phyloP scores from a whole-genome alignment of 768 basidiomycete genomes.

The Leccinellum albellum region DNA sequence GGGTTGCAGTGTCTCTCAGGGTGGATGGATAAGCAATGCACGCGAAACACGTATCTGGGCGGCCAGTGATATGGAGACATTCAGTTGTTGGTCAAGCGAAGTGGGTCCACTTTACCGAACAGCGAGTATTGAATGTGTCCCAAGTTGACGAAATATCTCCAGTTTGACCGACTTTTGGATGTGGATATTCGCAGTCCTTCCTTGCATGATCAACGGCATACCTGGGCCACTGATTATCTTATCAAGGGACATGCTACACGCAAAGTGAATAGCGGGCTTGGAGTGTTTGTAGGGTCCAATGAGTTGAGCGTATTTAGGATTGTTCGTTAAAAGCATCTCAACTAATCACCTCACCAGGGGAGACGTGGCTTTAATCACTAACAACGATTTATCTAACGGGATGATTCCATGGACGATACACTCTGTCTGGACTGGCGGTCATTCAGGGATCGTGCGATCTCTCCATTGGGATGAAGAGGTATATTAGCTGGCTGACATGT shows the following conservation, averaged over 20 bases:
- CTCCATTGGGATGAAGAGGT: slow-evolving; percentile 56
- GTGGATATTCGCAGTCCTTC: slow-evolving; percentile 65
- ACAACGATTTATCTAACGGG: slow-evolving; percentile 34
- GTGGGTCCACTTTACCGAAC: slow-evolving; percentile 32
- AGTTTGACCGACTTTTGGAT: slow-evolving; percentile 59
- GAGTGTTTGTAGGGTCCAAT: slow-evolving; percentile 69
- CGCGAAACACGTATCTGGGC: slow-evolving; percentile 62
- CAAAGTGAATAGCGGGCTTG: slow-evolving; percentile 31
- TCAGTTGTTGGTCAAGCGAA: slow-evolving; percentile 78
- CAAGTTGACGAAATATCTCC: not conserved
- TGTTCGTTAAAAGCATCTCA: not conserved
- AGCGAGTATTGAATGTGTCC: not conserved
- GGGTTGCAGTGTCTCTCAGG: slow-evolving; percentile 77
- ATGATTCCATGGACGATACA: slow-evolving; percentile 46
- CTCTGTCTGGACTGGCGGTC: slow-evolving; percentile 52
- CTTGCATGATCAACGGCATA: slow-evolving; percentile 49
- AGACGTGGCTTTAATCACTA: slow-evolving; percentile 54
- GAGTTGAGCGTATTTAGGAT: slow-evolving; percentile 47
- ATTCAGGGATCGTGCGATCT: slow-evolving; percentile 54
- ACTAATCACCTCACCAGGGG: slow-evolving; percentile 38
- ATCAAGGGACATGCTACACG: slow-evolving; percentile 45
- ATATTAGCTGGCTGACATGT: not conserved
- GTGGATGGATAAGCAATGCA: slow-evolving; percentile 54
- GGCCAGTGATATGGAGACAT: slow-evolving; percentile 92
- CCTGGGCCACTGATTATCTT: slow-evolving; percentile 80